Evolutionary conservation across 495 filamentous ascomycete species (phyloP), one percentile per base, ranked within the genome.

Genomic region (Hyaloscypha finlandica): DNA sequence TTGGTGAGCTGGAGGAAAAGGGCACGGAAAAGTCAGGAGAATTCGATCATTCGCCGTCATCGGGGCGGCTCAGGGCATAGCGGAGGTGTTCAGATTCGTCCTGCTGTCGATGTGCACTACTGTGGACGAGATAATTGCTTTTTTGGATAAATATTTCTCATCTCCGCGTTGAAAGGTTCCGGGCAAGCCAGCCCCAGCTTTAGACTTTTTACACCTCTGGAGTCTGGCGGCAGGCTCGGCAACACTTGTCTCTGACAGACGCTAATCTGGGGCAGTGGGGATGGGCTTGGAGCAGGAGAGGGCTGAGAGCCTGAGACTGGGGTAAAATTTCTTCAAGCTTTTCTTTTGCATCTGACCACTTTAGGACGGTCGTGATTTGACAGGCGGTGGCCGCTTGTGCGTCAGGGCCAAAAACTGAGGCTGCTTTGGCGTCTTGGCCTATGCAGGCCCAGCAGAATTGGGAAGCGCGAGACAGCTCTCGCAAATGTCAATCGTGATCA

Each of bases 351-450:
- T 68, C 65, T 68, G 69, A 67, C 60, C 55, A 59, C 57, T 35
- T 64, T 20, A 8, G 53, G 33, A 30, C 31, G 25, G 30, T 3
- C 22, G 25, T 65, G 51, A 70, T 70, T 66, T 66, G 63, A 39
- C 60, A 55, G 12, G 56, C 37, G 22, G 33, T 16, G 42, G n/a
- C 22, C n/a, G 16, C 45, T 52, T 52, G 8, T 59, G 65, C 65
- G 54, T 68, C 69, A 68, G 69, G 69, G 61, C 65, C 6, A 55
- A 63, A 31, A 59, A 39, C 35, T 6, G 58, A 61, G n/a, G 67
- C 67, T 59, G 39, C 30, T 52, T 61, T 65, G 68, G 68, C 64
- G 63, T n/a, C 68, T 70, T 65, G 59, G 68, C 68, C 33, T 42
- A 33, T 42, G 70, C 66, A 71, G 56, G 45, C 31, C 2, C 30